These are phyloP conservation scores for Mollisia scopiformis DNA, from an alignment of 2,329 filamentous ascomycete genomes.

Conservation along the genomic window DNA sequence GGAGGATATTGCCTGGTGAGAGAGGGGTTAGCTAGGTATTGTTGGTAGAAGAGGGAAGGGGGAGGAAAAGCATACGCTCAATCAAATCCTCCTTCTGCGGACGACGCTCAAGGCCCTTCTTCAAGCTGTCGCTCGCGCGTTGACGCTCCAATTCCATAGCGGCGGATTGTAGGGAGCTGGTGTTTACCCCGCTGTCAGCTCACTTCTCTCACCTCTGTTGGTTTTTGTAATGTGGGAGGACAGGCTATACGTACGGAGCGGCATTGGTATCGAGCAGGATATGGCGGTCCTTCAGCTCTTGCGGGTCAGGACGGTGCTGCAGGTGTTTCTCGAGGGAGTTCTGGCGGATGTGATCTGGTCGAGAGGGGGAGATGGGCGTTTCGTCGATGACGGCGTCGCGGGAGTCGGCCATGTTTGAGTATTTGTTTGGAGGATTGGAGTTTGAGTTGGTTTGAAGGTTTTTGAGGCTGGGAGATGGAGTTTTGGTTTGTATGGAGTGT, in stretches of 20 bases:
- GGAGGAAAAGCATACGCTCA: slow-evolving; percentile 61
- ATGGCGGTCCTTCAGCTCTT: slow-evolving; percentile 70
- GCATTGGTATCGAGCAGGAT: slow-evolving; percentile 69
- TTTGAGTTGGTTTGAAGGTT: not conserved
- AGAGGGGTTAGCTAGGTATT: slow-evolving; percentile 1
- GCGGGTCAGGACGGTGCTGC: slow-evolving; percentile 66
- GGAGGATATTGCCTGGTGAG: slow-evolving; percentile 90
- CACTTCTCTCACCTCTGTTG: not conserved
- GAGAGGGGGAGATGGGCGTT: slow-evolving; percentile 57
- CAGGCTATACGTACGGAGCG: slow-evolving; percentile 57
- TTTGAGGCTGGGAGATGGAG: not conserved
- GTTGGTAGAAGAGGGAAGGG: not conserved
- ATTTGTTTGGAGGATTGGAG: not conserved
- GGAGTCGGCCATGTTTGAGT: slow-evolving; percentile 27
- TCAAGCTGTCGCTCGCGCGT: slow-evolving; percentile 62
- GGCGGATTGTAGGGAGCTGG: slow-evolving; percentile 62
- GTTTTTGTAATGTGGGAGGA: slow-evolving; percentile 1
- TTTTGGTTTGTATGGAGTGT: not conserved
- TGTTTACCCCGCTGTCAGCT: slow-evolving; percentile 29
- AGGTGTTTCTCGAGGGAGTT: slow-evolving; percentile 76
- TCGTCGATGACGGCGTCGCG: slow-evolving; percentile 37
- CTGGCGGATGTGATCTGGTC: slow-evolving; percentile 52
- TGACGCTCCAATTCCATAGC: slow-evolving; percentile 67
- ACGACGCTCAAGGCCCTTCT: slow-evolving; percentile 64
- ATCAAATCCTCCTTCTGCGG: slow-evolving; percentile 76